These are phyloP conservation scores for Phalaenopsis aphrodite DNA, from an alignment of 106 monocot genomes.

Conservation along the genomic window DNA sequence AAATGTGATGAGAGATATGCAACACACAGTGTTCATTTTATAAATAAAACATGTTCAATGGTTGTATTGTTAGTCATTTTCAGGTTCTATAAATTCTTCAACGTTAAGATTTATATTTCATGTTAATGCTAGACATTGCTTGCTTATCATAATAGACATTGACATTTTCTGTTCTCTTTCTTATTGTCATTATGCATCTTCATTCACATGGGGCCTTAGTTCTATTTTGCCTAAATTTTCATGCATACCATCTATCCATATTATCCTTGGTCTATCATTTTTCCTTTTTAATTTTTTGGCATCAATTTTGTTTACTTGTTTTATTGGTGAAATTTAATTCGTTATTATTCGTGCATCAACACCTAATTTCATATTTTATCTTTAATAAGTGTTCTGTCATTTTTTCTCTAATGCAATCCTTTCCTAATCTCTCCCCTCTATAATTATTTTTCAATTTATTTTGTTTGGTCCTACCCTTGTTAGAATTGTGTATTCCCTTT, in stretches of 20 bases:
- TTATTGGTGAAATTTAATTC: background rate
- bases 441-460: background rate
- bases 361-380: background rate
- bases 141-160: no score
- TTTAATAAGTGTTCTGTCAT: background rate
- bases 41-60: no score
- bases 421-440: no score
- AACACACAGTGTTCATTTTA: no score
- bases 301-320: background rate
- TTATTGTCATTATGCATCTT: no score
- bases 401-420: background rate
- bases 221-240: background rate
- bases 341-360: background rate
- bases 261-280: background rate
- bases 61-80: no score
- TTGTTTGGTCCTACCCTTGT: background rate
- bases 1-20: no score
- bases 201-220: background rate
- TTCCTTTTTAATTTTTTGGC: background rate
- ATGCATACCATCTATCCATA: background rate
- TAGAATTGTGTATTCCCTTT: background rate
- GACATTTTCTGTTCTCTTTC: no score
- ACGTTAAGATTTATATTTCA: no score
- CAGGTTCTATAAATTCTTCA: no score
- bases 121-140: no score